Evolutionary conservation across 352 stramenopile genomes (phyloP).

Genomic region (Nothophytophthora sp.): DNA sequence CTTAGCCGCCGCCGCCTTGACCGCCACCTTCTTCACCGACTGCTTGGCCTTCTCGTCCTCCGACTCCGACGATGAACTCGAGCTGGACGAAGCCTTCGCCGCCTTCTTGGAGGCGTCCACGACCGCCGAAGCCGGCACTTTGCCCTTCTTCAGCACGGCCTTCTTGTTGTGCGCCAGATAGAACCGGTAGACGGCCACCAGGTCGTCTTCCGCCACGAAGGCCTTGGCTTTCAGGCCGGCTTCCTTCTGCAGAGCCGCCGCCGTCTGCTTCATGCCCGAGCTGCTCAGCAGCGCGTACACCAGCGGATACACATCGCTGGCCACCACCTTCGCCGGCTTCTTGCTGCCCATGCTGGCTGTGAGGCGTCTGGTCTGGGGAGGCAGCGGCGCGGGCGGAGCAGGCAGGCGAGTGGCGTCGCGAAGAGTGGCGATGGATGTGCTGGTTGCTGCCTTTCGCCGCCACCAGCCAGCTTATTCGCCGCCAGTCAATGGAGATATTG

Average conservation of each 20-base stretch:
- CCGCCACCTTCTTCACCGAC: no score
- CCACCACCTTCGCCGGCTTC: conserved; percentile 32
- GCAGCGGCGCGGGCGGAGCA: no score
- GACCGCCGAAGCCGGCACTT: conserved; percentile 52
- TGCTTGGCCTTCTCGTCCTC: no score
- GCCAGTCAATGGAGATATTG: no score
- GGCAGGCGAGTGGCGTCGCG: no score
- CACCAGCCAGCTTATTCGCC: no score
- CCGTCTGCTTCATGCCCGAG: conserved; percentile 75
- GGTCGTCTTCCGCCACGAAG: conserved; percentile 63
- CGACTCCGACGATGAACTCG: conserved; percentile 23
- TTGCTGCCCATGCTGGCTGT: neutral
- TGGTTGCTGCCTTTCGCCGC: no score
- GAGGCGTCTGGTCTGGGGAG: no score
- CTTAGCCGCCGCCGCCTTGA: conserved; percentile 21
- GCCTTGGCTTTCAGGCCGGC: conserved; percentile 65
- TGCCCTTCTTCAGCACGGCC: conserved; percentile 44
- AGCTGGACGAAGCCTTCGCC: conserved; percentile 32
- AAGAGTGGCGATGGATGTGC: no score
- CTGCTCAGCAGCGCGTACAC: conserved; percentile 66
- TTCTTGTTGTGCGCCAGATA: conserved; percentile 60
- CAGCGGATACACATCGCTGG: conserved; percentile 79
- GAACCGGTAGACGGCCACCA: conserved; percentile 75
- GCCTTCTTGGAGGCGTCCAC: conserved; percentile 57
- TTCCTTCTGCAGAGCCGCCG: conserved; percentile 67